phyloP scores from a whole-genome alignment of 2,329 filamentous ascomycete genomes.

The Aspergillus felis region DNA sequence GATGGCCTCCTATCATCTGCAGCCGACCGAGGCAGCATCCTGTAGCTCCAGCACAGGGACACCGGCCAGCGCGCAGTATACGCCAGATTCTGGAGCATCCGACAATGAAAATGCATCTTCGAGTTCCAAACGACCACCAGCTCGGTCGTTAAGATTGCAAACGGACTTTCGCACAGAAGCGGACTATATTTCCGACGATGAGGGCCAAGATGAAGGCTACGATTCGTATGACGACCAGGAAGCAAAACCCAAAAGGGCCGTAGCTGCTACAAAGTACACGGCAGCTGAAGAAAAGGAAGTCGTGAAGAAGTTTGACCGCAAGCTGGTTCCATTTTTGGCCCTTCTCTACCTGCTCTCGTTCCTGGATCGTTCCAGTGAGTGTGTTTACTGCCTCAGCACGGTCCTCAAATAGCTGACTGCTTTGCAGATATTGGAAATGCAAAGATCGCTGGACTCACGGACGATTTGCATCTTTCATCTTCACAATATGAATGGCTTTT shows the following conservation, averaged over 20 bases:
- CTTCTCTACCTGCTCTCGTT: constrained; percentile 82
- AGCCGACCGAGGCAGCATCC: constrained; percentile 22
- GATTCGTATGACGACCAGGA: constrained; percentile 25
- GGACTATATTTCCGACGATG: constrained; percentile 18
- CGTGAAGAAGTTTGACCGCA: constrained; percentile 70
- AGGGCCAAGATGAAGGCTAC: constrained; percentile 21
- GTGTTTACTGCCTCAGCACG: not conserved
- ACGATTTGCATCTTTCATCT: constrained; percentile 53
- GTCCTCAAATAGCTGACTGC: constrained; percentile 3
- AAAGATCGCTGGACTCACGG: constrained; percentile 55
- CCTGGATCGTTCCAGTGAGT: constrained; percentile 76
- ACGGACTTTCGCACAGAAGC: constrained; percentile 29
- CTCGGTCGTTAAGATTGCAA: constrained; percentile 27
- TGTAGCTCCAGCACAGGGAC: constrained; percentile 23
- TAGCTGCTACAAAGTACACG: constrained; percentile 34
- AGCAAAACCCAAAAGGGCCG: constrained; percentile 7
- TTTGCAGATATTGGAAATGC: constrained; percentile 57
- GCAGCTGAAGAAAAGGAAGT: constrained; percentile 69
- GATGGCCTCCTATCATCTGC: constrained; percentile 24
- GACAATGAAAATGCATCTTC: constrained; percentile 19
- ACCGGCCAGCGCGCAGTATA: constrained; percentile 27
- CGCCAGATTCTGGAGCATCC: constrained; percentile 32
- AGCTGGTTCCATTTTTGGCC: constrained; percentile 75
- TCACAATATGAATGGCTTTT: constrained; percentile 60
- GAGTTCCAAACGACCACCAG: constrained; percentile 13